Percentiles rank a stretch among this genome's conserved stretches.
Conservation (phyloP, 371 early-diverging fungal genomes). For the Blakeslea trispora region DNA sequence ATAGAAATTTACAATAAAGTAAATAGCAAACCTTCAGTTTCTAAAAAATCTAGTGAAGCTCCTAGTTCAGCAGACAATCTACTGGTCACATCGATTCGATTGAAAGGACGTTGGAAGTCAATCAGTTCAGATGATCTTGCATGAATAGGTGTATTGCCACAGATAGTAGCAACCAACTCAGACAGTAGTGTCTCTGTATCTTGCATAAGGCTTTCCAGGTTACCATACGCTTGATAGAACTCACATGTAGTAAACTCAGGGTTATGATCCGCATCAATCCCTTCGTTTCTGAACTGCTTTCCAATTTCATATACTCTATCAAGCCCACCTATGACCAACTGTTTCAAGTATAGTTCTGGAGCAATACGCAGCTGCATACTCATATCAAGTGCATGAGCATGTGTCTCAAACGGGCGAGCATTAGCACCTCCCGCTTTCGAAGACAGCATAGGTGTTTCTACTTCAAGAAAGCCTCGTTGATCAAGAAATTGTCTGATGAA, state of each 20-base stretch:
- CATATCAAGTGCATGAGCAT: slow-evolving; percentile 77
- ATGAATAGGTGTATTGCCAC: slow-evolving; percentile 72
- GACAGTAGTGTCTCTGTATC: slow-evolving; percentile 87
- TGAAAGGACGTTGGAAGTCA: slow-evolving; percentile 79
- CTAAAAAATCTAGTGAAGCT: slow-evolving; percentile 53
- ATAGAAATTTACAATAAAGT: neutral
- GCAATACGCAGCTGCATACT: slow-evolving; percentile 91
- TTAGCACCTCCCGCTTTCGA: slow-evolving; percentile 93
- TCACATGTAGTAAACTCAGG: slow-evolving; percentile 99
- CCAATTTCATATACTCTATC: slow-evolving; percentile 97
- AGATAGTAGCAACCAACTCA: slow-evolving; percentile 83
- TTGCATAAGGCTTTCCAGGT: slow-evolving; percentile 77
- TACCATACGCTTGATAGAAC: slow-evolving; percentile 95
- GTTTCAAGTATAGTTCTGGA: slow-evolving; percentile 96
- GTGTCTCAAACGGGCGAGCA: slow-evolving; percentile 93
- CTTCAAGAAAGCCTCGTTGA: slow-evolving; percentile 85
- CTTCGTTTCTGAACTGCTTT: slow-evolving; percentile 98
- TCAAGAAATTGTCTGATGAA: slow-evolving; percentile 82
- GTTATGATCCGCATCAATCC: slow-evolving; percentile 96
- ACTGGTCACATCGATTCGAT: slow-evolving; percentile 77
- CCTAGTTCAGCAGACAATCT: slow-evolving; percentile 61
- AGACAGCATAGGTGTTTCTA: slow-evolving; percentile 96
- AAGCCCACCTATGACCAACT: slow-evolving; percentile 94
- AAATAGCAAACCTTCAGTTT: slow-evolving; percentile 32
- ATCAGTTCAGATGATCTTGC: slow-evolving; percentile 58